phyloP scores from a whole-genome alignment of 2,329 filamentous ascomycete species.

The Karstenula rhodostoma region DNA sequence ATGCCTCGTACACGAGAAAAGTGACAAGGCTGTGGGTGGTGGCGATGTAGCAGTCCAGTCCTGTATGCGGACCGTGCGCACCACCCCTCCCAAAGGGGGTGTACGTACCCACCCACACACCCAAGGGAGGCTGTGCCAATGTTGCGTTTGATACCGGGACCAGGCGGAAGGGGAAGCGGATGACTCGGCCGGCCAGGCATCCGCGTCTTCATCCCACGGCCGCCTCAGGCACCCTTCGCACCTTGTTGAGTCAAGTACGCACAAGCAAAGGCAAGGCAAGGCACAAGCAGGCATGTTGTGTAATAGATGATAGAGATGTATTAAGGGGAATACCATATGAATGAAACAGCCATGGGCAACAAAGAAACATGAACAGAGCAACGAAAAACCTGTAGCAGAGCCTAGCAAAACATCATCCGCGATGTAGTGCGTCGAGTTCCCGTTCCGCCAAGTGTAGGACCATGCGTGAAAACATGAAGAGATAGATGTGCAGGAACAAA shows the following conservation, averaged over 20 bases:
- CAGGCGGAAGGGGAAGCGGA: constrained; percentile 4
- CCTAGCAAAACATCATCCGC: constrained; percentile 1
- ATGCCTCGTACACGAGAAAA: background rate
- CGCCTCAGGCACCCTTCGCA: constrained; percentile 2
- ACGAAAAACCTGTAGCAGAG: background rate
- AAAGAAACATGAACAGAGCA: constrained; percentile 4
- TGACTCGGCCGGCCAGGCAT: background rate
- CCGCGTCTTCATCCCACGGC: background rate
- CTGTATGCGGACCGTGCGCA: background rate
- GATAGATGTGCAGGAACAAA: constrained; percentile 19
- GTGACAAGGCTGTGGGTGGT: constrained; percentile 15
- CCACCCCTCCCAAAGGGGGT: background rate
- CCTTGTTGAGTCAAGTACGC: background rate
- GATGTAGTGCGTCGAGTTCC: constrained; percentile 5
- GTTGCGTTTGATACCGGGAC: background rate
- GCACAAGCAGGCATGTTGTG: background rate
- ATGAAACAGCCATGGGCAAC: background rate
- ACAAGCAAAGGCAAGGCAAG: background rate
- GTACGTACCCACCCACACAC: background rate
- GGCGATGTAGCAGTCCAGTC: background rate
- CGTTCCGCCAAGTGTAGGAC: constrained; percentile 1
- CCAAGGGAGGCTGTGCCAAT: constrained; percentile 14
- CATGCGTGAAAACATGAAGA: background rate
- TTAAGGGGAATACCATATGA: constrained; percentile 5
- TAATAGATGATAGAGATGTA: constrained; percentile 10